Conservation (phyloP, 768 basidiomycete genomes). For the Mycena olivaceomarginata region DNA sequence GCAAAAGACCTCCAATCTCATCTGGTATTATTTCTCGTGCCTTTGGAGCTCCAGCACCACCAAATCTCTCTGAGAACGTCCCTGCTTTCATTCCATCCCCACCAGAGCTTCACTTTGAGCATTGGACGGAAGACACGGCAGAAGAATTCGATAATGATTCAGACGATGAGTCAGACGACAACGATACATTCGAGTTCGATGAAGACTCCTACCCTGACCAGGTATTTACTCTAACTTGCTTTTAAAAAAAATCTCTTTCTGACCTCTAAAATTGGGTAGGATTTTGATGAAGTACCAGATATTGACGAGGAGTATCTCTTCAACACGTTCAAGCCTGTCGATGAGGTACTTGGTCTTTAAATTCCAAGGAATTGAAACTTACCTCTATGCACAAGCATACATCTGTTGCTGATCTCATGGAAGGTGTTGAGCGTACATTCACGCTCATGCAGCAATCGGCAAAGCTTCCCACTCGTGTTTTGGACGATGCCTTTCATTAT, state of each 20-base stretch:
- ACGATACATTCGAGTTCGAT: no score
- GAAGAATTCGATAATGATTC: background rate
- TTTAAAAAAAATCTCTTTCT: background rate
- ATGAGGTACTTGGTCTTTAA: no score
- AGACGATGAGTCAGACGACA: background rate
- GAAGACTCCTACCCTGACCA: no score
- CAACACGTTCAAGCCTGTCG: no score
- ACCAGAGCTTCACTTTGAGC: background rate
- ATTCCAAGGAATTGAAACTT: no score
- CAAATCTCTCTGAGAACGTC: background rate
- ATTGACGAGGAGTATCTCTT: no score
- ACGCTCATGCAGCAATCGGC: background rate
- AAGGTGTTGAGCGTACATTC: background rate
- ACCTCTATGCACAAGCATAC: background rate
- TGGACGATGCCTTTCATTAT: conserved; percentile 30
- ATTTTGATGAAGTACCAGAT: background rate
- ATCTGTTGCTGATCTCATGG: background rate
- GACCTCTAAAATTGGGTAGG: background rate
- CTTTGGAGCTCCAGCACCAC: background rate
- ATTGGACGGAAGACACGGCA: background rate
- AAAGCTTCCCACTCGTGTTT: conserved; percentile 7
- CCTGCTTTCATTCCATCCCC: background rate
- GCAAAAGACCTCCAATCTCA: background rate
- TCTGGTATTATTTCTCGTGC: background rate
- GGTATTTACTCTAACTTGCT: no score